A percentile compares a stretch with the other conserved stretches of the same genome.
These are phyloP conservation scores for Dactylorhiza incarnata DNA, from an alignment of 106 monocot species.

Conservation along the genomic window DNA sequence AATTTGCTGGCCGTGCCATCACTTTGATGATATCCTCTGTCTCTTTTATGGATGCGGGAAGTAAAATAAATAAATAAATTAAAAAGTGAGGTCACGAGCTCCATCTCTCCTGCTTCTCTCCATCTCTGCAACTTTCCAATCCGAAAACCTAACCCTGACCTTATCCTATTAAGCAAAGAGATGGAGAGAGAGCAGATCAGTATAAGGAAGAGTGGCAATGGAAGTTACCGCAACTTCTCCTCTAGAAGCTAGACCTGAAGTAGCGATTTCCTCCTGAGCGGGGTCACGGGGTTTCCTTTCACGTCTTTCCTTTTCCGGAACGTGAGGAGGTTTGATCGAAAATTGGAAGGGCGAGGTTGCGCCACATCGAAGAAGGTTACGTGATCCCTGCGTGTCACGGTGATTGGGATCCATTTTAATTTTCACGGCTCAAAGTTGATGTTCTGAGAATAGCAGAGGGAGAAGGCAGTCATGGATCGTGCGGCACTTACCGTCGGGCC, in stretches of 20 bases:
- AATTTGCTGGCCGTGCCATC: neutral
- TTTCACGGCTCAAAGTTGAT: neutral
- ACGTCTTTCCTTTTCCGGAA: neutral
- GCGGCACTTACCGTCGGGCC: conserved; percentile 67
- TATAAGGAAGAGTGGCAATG: neutral
- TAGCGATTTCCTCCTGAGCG: neutral
- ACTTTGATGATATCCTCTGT: neutral
- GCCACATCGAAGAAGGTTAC: neutral
- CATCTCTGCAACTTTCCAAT: neutral
- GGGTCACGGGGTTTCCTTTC: neutral
- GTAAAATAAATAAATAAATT: neutral
- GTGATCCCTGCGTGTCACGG: neutral
- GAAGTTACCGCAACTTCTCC: neutral
- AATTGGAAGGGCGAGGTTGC: neutral
- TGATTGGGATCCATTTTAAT: neutral
- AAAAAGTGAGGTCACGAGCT: neutral
- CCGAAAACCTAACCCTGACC: conserved; percentile 1
- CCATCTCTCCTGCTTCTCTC: neutral
- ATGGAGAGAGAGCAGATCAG: neutral
- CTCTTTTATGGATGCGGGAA: neutral
- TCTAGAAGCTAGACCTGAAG: neutral
- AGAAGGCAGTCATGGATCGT: conserved; percentile 45
- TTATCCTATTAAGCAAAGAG: neutral
- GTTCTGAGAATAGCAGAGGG: conserved; percentile 6
- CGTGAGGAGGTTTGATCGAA: neutral